A percentile compares a stretch with the other conserved stretches of the same genome.
Conservation (phyloP, 257 asterid species). For the Solanum chmielewskii region DNA sequence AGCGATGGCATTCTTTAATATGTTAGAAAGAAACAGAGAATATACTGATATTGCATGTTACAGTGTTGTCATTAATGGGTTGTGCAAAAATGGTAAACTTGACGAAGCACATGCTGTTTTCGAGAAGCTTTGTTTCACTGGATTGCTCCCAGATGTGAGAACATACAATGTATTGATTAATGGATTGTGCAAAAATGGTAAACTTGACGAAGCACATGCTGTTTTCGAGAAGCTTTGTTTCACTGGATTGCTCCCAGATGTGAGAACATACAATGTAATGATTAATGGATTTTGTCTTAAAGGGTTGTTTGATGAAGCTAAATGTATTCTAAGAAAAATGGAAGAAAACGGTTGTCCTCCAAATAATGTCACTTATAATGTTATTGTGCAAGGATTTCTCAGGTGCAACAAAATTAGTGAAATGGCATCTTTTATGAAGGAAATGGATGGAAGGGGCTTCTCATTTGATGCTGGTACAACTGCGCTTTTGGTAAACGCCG, state of each 20-base stretch:
- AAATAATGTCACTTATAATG: neutral
- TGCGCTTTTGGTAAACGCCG: neutral
- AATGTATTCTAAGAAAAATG: neutral
- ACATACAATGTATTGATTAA: neutral
- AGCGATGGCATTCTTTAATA: neutral
- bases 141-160: neutral
- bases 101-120: neutral
- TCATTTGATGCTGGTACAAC: neutral
- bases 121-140: neutral
- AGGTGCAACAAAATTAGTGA: neutral
- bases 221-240: neutral
- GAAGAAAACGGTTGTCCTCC: neutral
- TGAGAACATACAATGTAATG: neutral
- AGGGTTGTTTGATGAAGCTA: neutral
- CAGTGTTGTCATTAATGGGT: neutral
- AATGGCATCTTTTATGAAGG: neutral
- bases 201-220: neutral
- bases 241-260: neutral
- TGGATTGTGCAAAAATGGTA: neutral
- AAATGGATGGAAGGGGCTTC: constrained; percentile 3
- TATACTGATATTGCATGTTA: neutral
- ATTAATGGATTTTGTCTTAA: neutral
- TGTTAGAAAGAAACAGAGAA: neutral
- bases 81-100: neutral
- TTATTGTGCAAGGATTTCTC: neutral